Evolutionary conservation across 495 filamentous ascomycete species (phyloP).

Genomic region (Neurospora tetraspora): DNA sequence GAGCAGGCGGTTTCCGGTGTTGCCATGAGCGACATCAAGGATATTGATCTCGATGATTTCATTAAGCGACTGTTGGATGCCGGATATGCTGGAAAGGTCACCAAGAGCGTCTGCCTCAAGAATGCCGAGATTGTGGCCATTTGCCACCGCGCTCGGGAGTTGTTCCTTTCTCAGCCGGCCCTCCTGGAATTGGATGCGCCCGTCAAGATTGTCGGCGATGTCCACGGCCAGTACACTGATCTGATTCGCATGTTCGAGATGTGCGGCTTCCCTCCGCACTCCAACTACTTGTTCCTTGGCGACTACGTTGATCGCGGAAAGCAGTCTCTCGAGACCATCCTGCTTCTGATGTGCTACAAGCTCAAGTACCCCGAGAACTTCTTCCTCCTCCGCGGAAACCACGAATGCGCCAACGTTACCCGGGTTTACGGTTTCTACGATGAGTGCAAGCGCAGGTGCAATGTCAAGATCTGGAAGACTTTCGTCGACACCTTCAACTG

Average conservation of each 20-base stretch:
- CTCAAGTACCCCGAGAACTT: conserved; percentile 99
- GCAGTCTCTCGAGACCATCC: conserved; percentile 92
- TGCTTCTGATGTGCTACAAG: conserved; percentile 95
- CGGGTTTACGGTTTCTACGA: conserved; percentile 99
- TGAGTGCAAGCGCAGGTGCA: conserved; percentile 95
- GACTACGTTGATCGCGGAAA: conserved; percentile 99
- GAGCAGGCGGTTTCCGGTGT: conserved; percentile 35
- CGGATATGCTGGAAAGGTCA: conserved; percentile 91
- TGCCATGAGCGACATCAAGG: conserved; percentile 70
- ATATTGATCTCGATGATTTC: conserved; percentile 92
- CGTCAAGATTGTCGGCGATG: conserved; percentile 97
- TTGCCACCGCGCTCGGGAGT: conserved; percentile 74
- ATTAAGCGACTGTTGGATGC: conserved; percentile 91
- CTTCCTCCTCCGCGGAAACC: conserved; percentile 92
- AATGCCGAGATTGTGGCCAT: conserved; percentile 95
- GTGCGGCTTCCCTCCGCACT: conserved; percentile 91
- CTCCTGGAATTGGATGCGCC: conserved; percentile 88
- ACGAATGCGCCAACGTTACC: conserved; percentile 98
- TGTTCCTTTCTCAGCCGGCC: conserved; percentile 86
- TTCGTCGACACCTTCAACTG: conserved; percentile 98
- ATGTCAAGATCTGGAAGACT: conserved; percentile 98
- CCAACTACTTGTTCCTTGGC: conserved; percentile 93
- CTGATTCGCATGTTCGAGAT: conserved; percentile 97
- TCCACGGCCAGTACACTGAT: conserved; percentile 97
- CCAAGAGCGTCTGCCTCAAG: conserved; percentile 92